Conservation (phyloP, 2,329 filamentous ascomycete species). For the Coniochaeta sp. region DNA sequence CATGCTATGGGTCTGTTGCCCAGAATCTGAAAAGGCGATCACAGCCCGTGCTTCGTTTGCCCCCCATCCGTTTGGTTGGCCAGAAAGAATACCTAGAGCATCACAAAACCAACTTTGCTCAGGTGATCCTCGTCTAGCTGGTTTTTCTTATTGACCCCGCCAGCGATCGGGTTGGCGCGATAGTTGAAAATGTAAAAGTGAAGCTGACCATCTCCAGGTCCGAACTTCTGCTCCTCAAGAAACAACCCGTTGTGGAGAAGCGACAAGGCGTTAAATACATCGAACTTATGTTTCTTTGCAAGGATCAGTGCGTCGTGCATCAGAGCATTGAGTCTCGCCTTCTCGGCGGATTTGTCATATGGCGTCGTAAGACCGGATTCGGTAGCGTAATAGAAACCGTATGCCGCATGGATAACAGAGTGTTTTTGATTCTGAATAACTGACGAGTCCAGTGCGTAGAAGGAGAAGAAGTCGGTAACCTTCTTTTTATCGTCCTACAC, state of each 20-base stretch:
- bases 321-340: conserved; percentile 71
- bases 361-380: conserved; percentile 63
- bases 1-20: background rate
- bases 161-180: conserved; percentile 73
- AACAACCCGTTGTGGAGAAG: conserved; percentile 92
- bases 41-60: too few species aligned
- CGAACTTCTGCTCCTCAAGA: conserved; percentile 89
- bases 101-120: conserved; percentile 85
- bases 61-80: background rate
- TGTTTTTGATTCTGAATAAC: conserved; percentile 78
- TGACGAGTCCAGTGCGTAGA: conserved; percentile 90
- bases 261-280: conserved; percentile 94
- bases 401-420: conserved; percentile 76
- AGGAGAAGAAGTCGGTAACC: conserved; percentile 95
- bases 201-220: conserved; percentile 85
- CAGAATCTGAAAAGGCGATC: too few species aligned
- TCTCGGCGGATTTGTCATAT: conserved; percentile 51
- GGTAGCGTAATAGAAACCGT: conserved; percentile 94
- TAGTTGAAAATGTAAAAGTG: conserved; percentile 99
- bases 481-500: conserved; percentile 56
- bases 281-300: conserved; percentile 76
- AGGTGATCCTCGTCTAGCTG: conserved; percentile 67
- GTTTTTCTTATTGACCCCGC: conserved; percentile 77
- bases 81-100: conserved; percentile 40
- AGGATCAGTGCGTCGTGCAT: conserved; percentile 81